phyloP scores from a whole-genome alignment of 345 rosid genomes.

The Excoecaria cochinchinensis region DNA sequence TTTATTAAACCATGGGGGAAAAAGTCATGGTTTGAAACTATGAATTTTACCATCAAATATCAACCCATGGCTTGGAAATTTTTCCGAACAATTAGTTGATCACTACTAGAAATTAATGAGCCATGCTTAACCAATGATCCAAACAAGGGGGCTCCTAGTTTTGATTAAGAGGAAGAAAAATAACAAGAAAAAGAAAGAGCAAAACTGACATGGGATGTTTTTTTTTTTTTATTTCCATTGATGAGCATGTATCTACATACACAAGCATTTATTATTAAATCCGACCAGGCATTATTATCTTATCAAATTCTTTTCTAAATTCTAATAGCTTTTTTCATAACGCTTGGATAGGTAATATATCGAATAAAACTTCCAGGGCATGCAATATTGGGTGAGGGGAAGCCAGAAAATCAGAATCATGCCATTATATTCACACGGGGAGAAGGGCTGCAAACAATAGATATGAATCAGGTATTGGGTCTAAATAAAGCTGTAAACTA shows the following conservation, averaged over 20 bases:
- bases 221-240: background rate
- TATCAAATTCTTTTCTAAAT: background rate
- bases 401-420: slow-evolving; percentile 99
- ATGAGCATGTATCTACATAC: background rate
- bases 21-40: no score
- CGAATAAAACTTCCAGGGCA: slow-evolving; percentile 93
- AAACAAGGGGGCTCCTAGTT: no score
- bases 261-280: background rate
- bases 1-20: no score
- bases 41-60: no score
- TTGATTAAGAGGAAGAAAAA: background rate
- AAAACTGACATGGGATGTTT: background rate
- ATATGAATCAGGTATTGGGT: slow-evolving; percentile 86
- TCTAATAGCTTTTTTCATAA: background rate
- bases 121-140: no score
- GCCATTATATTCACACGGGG: slow-evolving; percentile 98
- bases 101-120: no score
- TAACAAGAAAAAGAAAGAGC: background rate
- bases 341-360: slow-evolving; percentile 67
- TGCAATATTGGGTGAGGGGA: slow-evolving; percentile 97
- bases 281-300: background rate
- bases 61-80: no score
- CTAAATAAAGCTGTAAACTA: background rate
- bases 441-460: slow-evolving; percentile 96
- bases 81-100: no score